Evolutionary conservation across 2,329 filamentous ascomycete species (phyloP), one percentile per base, ranked within the genome.

Genomic region (Macrophomina pseudophaseolina): DNA sequence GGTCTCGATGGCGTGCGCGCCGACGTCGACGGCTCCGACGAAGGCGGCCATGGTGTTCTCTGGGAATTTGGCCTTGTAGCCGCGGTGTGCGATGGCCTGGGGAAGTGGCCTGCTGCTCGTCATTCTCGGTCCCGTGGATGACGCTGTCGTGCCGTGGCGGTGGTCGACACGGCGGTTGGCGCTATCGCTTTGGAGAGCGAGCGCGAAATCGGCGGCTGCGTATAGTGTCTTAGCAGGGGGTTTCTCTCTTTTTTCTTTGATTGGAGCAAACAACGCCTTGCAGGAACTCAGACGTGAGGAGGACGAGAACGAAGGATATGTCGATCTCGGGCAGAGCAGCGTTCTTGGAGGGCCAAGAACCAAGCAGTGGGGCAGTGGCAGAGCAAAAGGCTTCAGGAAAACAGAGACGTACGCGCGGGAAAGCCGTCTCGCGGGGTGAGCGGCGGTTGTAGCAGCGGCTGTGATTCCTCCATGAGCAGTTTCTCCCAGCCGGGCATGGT

Each of bases 41-140:
- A 97, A 96, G 7, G 91, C 91, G 16, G 83, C 85, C 85, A 97
- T 88, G 1, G 91, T 91, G 79, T 98, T 98, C 78, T 98, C 94
- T 0, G 94, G 93, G 71, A 85, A 91, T 62, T 84, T 84, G 0
- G 89, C 88, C 75, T 92, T 94, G 83, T 90, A 93, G 52, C 92
- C 92, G 66, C 92, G 85, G 80, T 94, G 92, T 1, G 90, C 91
- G 69, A 95, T 92, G 65, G 88, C 86, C 75, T 92, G 90, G 1
- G 92, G 91, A 59, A 88, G 77, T n/a, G 7, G 11, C 42, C 60
- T 71, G 48, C 23, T 32, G 73, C 33, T 72, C 75, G 33, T 23
- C 75, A 33, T 23, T 38, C 4, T 38, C 1, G 42, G 1, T 44
- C 9, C 42, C 16, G 42, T 3, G 11, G 42, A 14, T 16, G 42